A percentile compares a stretch with the other conserved stretches of the same genome.
These are phyloP conservation scores for Quercus lobata DNA, from an alignment of 331 rosid genomes.

Conservation along the genomic window DNA sequence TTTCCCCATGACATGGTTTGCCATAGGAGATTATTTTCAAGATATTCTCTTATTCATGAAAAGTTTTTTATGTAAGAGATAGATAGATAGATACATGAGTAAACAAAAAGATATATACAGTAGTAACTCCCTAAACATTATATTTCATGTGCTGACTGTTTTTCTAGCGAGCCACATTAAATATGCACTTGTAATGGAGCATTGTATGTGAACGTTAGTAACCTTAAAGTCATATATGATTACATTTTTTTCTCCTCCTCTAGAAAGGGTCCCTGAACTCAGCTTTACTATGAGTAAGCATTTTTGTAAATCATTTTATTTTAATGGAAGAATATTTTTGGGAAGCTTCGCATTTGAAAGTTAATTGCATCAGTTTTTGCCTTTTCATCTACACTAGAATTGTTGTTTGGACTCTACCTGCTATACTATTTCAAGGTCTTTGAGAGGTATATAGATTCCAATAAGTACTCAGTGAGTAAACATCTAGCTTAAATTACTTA, in stretches of 20 bases:
- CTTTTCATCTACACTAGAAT: conserved; percentile 91
- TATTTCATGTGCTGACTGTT: not conserved
- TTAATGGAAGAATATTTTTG: conserved; percentile 75
- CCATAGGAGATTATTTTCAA: not conserved
- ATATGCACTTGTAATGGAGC: not conserved
- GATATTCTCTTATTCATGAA: not conserved
- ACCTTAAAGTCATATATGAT: not conserved
- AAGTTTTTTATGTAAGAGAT: not conserved
- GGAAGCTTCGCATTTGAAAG: conserved; percentile 72
- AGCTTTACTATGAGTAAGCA: not conserved
- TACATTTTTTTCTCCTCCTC: not conserved
- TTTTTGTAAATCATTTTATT: not conserved
- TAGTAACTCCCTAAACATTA: not conserved
- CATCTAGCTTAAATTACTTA: conserved; percentile 10
- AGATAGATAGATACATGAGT: not conserved
- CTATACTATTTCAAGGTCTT: conserved; percentile 94
- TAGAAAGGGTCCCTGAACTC: not conserved
- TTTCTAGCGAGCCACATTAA: not conserved
- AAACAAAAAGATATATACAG: not conserved
- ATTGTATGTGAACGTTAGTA: not conserved
- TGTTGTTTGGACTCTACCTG: conserved; percentile 87
- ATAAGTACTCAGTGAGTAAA: conserved; percentile 70
- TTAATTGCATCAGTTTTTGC: conserved; percentile 66
- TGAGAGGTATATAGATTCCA: conserved; percentile 97
- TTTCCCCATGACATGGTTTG: not conserved